These are phyloP conservation scores for Rhizopogon sp. DNA, from an alignment of 768 basidiomycete species.

Conservation along the genomic window DNA sequence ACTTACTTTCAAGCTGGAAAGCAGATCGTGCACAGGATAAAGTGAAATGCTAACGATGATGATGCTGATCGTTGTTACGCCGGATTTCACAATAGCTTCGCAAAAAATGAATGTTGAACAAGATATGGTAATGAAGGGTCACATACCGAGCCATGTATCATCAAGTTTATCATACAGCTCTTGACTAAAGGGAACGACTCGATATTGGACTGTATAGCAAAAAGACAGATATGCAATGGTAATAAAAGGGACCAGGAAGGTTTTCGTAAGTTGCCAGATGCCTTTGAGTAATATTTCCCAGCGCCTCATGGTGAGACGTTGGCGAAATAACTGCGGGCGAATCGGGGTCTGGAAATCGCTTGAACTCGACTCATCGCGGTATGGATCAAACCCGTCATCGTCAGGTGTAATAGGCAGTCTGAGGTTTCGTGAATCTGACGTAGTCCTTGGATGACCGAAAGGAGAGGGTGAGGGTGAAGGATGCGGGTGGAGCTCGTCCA, in stretches of 20 bases:
- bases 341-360: background rate
- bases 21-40: constrained; percentile 12
- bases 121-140: background rate
- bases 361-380: background rate
- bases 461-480: background rate
- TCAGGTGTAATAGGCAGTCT: background rate
- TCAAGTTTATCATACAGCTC: constrained; percentile 12
- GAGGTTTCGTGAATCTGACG: background rate
- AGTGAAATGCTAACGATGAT: constrained; percentile 23
- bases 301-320: background rate
- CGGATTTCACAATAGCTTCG: constrained; percentile 24
- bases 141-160: constrained; percentile 13
- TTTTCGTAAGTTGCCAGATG: background rate
- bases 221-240: constrained; percentile 9
- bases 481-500: background rate
- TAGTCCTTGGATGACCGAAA: background rate
- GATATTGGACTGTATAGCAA: constrained; percentile 16
- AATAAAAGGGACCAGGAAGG: constrained; percentile 5
- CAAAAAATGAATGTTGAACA: background rate
- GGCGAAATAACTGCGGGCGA: background rate
- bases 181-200: constrained; percentile 17
- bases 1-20: constrained; percentile 17
- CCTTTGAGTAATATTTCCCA: background rate
- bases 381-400: background rate
- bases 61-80: constrained; percentile 22